These are phyloP conservation scores for Xylaria sp. DNA, from an alignment of 2,329 filamentous ascomycete species.

Conservation along the genomic window DNA sequence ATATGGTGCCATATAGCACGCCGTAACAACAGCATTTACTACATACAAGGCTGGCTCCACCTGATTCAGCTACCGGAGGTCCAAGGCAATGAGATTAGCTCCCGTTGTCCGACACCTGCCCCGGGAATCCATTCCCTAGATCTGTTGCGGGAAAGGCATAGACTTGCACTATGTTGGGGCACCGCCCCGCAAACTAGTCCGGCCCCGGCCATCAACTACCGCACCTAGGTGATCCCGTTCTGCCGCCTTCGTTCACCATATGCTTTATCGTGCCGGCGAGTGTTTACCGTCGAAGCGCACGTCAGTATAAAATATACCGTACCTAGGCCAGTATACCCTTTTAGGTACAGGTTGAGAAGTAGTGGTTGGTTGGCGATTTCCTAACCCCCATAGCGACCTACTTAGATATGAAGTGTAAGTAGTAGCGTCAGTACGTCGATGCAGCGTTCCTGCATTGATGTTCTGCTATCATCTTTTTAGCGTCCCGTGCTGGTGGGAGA, in stretches of 20 bases:
- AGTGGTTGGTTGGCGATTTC: neutral
- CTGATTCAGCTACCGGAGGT: constrained; percentile 3
- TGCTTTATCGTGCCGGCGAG: neutral
- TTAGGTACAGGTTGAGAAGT: no score
- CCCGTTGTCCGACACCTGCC: neutral
- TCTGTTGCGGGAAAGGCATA: constrained; percentile 3
- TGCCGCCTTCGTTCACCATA: neutral
- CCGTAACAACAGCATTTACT: neutral
- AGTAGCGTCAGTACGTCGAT: constrained; percentile 26
- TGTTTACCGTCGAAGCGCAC: neutral
- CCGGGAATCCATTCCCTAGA: neutral
- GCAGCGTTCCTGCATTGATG: constrained; percentile 40
- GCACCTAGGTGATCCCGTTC: no score
- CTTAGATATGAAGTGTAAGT: neutral
- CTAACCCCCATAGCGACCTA: constrained; percentile 2
- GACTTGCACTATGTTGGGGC: neutral
- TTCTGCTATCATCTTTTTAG: constrained; percentile 37
- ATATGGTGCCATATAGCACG: neutral
- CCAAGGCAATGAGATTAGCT: constrained; percentile 8
- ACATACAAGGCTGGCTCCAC: neutral
- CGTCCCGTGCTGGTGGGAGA: constrained; percentile 37
- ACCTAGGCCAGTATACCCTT: no score
- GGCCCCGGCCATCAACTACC: neutral
- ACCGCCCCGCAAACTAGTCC: no score
- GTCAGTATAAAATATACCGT: neutral